Evolutionary conservation across 257 asterid species (phyloP), one percentile per base, ranked within the genome.

Genomic region (Euphrasia confusa): DNA sequence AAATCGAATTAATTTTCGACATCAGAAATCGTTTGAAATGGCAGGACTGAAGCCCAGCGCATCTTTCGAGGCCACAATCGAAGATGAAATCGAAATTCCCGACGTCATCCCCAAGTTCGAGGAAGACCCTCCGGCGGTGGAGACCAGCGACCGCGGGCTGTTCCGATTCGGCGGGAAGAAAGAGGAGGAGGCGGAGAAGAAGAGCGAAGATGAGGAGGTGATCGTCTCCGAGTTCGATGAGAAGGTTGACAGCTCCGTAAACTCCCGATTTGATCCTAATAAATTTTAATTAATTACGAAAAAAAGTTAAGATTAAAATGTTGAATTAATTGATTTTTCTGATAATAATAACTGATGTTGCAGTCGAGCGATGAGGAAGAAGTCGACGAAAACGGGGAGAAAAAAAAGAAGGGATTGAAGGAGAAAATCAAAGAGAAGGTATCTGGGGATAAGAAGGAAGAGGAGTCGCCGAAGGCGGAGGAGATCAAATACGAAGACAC

Each of bases 361-460:
- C 87, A 92, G 98, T 89, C 92, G 7, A 83, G 95, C 14, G 95
- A 86, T 3, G 96, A 91, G 75, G 96, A 87, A 32, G 85, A 74
- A 6, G 83, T 72, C 3, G 96, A 79, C 8, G 96, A 69, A 13
- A 77, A 75, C 0, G 86, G 82, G 0, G 78, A 68, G 50, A 86
- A 77, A 81, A 90, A 71, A 79, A 90, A 86, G 84, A 88, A 88
- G 76, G 82, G 84, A 0, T 55, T 79, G 86, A 86, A 79, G 81
- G 90, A 81, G 0, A 88, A 82, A 71, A 54, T 88, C 64, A 73
- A 74, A 79, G 91, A 72, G 1, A 85, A 83, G 30, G 0, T 83
- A 10, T n/a, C 75, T 0, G 85, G 81, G 0, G 85, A 77, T 0
- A 60, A 79, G 28, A 80, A 84, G 69, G 74, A 76, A 32, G 88